These are phyloP conservation scores for Zhuliangozyma blackwelliae DNA, from an alignment of 1,139 yeast species.

Conservation along the genomic window DNA sequence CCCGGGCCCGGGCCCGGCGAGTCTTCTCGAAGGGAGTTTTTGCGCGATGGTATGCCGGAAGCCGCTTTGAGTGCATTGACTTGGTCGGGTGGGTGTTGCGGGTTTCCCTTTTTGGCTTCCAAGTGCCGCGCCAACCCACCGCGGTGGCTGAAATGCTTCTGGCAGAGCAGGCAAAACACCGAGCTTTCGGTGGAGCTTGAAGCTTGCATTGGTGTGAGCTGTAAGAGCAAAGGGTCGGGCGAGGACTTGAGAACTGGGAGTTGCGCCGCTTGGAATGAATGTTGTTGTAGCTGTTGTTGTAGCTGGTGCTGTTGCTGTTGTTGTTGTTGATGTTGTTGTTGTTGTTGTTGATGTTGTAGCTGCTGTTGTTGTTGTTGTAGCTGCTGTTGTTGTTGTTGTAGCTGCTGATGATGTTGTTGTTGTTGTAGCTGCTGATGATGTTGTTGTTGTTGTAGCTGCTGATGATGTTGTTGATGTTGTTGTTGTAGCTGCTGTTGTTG, in stretches of 20 bases:
- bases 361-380: too few species aligned
- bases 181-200: conserved; percentile 1
- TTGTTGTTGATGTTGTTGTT: not conserved
- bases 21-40: too few species aligned
- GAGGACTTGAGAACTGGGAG: conserved; percentile 6
- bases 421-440: too few species aligned
- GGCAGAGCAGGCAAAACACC: conserved; percentile 15
- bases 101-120: conserved; percentile 18
- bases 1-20: too few species aligned
- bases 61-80: conserved; percentile 8
- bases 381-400: too few species aligned
- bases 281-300: not conserved
- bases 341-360: too few species aligned
- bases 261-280: conserved; percentile 1
- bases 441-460: too few species aligned
- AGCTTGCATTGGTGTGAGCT: not conserved
- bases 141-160: conserved; percentile 14
- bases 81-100: conserved; percentile 15
- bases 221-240: conserved; percentile 2
- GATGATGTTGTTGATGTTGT: too few species aligned
- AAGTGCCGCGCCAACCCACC: conserved; percentile 18
- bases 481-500: too few species aligned
- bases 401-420: too few species aligned
- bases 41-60: too few species aligned
- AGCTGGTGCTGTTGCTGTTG: not conserved